phyloP scores from a whole-genome alignment of 2,329 filamentous ascomycete species.

The Diaporthe sp. region DNA sequence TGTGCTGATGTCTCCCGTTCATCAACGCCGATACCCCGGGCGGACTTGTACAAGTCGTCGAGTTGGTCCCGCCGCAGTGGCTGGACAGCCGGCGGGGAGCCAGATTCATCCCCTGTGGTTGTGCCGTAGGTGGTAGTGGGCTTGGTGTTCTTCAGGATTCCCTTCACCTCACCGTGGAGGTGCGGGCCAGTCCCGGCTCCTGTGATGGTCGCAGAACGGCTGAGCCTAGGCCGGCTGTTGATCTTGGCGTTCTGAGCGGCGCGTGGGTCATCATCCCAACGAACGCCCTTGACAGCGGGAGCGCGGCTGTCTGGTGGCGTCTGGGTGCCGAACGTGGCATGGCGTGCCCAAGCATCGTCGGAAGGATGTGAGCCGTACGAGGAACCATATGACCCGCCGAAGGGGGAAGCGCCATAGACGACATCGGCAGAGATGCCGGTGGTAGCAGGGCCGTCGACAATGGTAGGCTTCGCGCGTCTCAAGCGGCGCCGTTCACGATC shows the following conservation, averaged over 20 bases:
- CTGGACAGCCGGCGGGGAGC: conserved; percentile 21
- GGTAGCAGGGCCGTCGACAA: conserved; percentile 11
- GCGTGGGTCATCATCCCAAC: conserved; percentile 34
- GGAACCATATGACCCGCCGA: conserved; percentile 26
- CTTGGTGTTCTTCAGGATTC: conserved; percentile 33
- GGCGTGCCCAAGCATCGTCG: conserved; percentile 16
- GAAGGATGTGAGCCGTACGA: conserved; percentile 25
- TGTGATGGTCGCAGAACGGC: conserved; percentile 31
- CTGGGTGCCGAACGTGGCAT: background rate
- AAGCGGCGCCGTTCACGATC: conserved; percentile 29
- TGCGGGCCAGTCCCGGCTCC: conserved; percentile 30
- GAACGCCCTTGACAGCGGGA: conserved; percentile 31
- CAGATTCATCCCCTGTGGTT: background rate
- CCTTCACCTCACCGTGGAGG: conserved; percentile 31
- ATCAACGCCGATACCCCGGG: conserved; percentile 27
- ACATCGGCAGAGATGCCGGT: conserved; percentile 18
- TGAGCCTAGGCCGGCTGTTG: conserved; percentile 21
- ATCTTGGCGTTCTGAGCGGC: conserved; percentile 33
- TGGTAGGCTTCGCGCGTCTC: conserved; percentile 27
- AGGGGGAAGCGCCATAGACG: conserved; percentile 33
- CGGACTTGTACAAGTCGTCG: conserved; percentile 31
- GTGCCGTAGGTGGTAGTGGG: background rate
- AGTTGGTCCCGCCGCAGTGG: conserved; percentile 28
- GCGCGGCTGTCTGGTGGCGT: conserved; percentile 22
- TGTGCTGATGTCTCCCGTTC: conserved; percentile 28